Evolutionary conservation across 176 grass and related monocot genomes (phyloP).

Genomic region (Themeda triandra): DNA sequence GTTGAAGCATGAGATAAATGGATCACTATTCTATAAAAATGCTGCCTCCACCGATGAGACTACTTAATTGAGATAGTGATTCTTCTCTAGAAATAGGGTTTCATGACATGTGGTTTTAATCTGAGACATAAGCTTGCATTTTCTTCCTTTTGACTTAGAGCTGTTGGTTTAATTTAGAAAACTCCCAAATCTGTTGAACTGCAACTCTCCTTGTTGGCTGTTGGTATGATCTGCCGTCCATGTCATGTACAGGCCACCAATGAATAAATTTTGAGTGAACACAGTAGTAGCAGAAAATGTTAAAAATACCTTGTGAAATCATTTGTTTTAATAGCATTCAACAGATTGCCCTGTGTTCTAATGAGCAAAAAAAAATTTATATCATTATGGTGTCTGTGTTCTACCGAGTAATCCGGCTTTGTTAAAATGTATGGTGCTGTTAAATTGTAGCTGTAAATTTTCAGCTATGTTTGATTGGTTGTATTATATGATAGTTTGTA

Average conservation of each 20-base stretch:
- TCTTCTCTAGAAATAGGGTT: neutral
- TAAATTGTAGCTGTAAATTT: neutral
- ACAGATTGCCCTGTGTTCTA: neutral
- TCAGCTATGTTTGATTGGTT: neutral
- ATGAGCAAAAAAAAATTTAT: neutral
- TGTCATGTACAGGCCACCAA: neutral
- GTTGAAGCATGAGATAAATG: slow-evolving; percentile 11
- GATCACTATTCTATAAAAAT: slow-evolving; percentile 14
- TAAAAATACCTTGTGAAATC: neutral
- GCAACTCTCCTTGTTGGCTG: neutral
- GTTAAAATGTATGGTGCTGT: neutral
- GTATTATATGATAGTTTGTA: neutral
- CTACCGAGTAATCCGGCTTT: neutral
- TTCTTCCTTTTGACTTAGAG: neutral
- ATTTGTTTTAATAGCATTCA: neutral
- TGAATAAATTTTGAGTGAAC: neutral
- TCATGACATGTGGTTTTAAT: slow-evolving; percentile 16
- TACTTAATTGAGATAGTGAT: neutral
- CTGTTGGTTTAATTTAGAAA: neutral
- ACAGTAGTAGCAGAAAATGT: neutral
- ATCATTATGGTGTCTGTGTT: neutral
- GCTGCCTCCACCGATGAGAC: neutral
- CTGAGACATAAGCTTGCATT: slow-evolving; percentile 9
- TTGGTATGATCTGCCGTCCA: neutral
- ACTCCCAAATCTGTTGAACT: neutral